Base-by-base conservation (phyloP, 306 rosid genomes). In the Medicago arabica region DNA sequence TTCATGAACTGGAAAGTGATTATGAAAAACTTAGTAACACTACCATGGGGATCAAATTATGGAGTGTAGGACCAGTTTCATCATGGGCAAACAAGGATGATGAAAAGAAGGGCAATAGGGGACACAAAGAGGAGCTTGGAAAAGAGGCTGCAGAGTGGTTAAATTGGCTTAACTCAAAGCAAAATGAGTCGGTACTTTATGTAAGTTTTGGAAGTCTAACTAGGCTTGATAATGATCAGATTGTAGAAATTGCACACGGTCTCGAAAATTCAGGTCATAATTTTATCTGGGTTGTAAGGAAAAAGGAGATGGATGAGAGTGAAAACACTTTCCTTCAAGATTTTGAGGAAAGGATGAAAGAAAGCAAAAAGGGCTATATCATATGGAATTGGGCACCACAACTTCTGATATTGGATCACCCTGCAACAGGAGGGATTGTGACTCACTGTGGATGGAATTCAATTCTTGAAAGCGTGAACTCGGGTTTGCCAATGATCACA, bases 41-140 rank as follows among this genome's bases (percentile, higher is more conserved):
- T 51, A 19, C 40, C 11, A 65, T 39, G 47, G 8, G 62, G 8
- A 55, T 51, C 49, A 79, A 79, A 44, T 43, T 61, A 5, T 79
- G 83, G 83, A 55, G 25, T 44, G 13, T 80, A 19, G 83, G 79
- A 44, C 83, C 79, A 28, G 70, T 73, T 57, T 57, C 83, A 11
- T 34, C 70, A 1, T 73, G 75, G 79, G 53, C 36, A 19, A 57
- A 67, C 62, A 54, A 44, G 28, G 10, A 13, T 53, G 78, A 25
- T 53, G 68, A 17, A 16, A 5, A 31, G 16, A 79, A 64, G 51
- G 61, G 4, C 11, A 51, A n/a, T 16, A n/a, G 21, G 31, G 28
- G 28, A 23, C 28, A 23, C 28, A 23, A 1, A 23, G 28, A 23
- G 28, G 28, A 23, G 28, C 28, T 23, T 23, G 28, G 28, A 23